These are phyloP conservation scores for Talaromyces borbonicus DNA, from an alignment of 495 filamentous ascomycete species.

Conservation along the genomic window DNA sequence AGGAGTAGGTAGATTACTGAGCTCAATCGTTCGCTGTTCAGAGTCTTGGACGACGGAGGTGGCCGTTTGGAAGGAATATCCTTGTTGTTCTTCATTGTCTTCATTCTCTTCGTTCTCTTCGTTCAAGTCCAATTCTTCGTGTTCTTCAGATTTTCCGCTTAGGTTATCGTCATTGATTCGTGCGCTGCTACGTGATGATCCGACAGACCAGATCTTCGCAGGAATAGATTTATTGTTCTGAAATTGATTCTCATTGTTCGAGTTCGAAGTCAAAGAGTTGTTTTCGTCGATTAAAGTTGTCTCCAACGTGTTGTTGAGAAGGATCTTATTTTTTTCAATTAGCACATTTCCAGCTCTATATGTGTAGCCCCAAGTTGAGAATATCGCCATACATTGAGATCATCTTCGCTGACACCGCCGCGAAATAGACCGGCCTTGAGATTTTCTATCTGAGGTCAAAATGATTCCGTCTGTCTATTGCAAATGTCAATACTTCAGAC, in stretches of 20 bases:
- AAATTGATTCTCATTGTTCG: too few species aligned
- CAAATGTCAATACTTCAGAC: slow-evolving; percentile 10
- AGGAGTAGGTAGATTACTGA: slow-evolving; percentile 53
- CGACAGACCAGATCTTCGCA: too few species aligned
- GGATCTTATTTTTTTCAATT: slow-evolving; percentile 35
- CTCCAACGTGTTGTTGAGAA: slow-evolving; percentile 45
- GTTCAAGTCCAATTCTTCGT: too few species aligned
- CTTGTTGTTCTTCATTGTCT: slow-evolving; percentile 22
- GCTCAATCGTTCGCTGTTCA: slow-evolving; percentile 52
- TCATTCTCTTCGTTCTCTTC: too few species aligned
- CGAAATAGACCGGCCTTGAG: slow-evolving; percentile 51
- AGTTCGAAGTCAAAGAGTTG: too few species aligned
- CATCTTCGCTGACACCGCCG: slow-evolving; percentile 52
- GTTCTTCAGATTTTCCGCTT: too few species aligned
- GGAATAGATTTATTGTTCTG: too few species aligned
- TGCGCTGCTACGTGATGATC: too few species aligned
- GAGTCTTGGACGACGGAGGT: neutral
- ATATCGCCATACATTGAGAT: slow-evolving; percentile 42
- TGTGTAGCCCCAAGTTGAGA: neutral
- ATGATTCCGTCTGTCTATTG: neutral
- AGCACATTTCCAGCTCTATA: slow-evolving; percentile 14
- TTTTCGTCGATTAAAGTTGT: too few species aligned
- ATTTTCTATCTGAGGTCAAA: slow-evolving; percentile 34
- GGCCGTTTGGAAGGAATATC: slow-evolving; percentile 13
- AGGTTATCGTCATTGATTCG: too few species aligned